Conservation (phyloP, 176 grass and related monocot species). For the Aegilops tauschii region DNA sequence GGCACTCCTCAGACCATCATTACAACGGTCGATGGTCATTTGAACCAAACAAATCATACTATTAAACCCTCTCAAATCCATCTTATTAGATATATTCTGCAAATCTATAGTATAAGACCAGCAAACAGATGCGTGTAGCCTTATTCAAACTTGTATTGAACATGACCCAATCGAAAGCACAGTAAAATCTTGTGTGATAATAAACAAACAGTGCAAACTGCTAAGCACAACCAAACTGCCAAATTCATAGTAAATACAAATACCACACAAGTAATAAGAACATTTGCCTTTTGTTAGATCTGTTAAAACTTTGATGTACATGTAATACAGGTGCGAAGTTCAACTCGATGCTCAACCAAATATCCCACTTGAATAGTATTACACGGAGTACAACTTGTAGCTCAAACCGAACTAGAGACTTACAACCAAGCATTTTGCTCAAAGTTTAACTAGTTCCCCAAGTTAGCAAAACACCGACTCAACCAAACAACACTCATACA, state of each 20-base stretch:
- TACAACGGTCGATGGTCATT: background rate
- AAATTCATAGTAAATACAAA: background rate
- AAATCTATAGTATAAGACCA: background rate
- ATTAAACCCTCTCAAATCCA: background rate
- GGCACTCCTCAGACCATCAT: background rate
- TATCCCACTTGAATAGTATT: background rate
- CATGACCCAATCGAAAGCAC: background rate
- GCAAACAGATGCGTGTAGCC: background rate
- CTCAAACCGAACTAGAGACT: background rate
- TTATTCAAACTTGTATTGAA: background rate
- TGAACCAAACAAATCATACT: background rate
- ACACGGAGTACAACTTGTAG: background rate
- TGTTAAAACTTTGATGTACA: background rate
- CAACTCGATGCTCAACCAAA: background rate
- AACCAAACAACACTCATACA: background rate
- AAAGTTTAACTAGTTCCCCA: background rate
- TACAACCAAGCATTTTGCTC: background rate
- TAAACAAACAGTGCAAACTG: background rate
- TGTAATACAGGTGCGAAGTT: background rate
- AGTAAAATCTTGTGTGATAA: background rate
- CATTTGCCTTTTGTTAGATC: background rate
- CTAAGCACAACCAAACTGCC: background rate
- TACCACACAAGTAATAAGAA: background rate
- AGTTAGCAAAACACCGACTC: background rate
- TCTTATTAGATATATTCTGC: background rate